Base-by-base conservation (phyloP, 257 asterid genomes). In the Anisodus acutangulus region DNA sequence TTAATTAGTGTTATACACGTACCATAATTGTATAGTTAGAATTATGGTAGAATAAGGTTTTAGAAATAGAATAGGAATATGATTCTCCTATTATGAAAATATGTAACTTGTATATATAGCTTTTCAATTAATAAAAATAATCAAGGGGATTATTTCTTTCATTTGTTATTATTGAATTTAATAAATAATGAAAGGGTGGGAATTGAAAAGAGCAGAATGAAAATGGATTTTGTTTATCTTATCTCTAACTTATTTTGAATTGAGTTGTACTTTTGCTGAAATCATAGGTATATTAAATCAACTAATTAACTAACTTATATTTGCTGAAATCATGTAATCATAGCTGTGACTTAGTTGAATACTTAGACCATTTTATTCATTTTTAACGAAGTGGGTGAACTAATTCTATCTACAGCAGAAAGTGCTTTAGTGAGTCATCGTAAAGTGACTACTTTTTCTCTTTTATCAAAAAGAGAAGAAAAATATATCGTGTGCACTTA, bases 361-460 rank as follows among this genome's bases (percentile, higher is more conserved):
- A n/a, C 62, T 47, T 22, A 49, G 62, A 26, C 10, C 62, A 76
- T 22, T 76, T 51, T 49, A 5, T 51, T 11, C 22, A 51, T 76
- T 76, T 6, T 2, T 13, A 22, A 76, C 12, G 43, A 47, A 76
- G 81, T 76, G 39, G 81, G 63, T 76, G 63, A 76, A 49, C 81
- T 49, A 76, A 76, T 22, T 9, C 45, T 22, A 26, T 76, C 58
- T 76, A 49, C 81, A 76, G 22, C 62, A 22, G 62, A 51, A 76
- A 76, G 63, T 76, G 62, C 13, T 76, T 7, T 51, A 26, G 12
- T 76, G 62, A 76, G 45, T 76, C 63, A 76, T 76, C 16, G n/a
- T 47, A 72, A 72, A 19, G 0, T n/a, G n/a, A 45, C 39, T 71
- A 9, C 79, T 71, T 71, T 45, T 45, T 47, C 31, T 2, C 3